phyloP scores from a whole-genome alignment of 2,329 filamentous ascomycete species.

The Ceratocystis colombiana region DNA sequence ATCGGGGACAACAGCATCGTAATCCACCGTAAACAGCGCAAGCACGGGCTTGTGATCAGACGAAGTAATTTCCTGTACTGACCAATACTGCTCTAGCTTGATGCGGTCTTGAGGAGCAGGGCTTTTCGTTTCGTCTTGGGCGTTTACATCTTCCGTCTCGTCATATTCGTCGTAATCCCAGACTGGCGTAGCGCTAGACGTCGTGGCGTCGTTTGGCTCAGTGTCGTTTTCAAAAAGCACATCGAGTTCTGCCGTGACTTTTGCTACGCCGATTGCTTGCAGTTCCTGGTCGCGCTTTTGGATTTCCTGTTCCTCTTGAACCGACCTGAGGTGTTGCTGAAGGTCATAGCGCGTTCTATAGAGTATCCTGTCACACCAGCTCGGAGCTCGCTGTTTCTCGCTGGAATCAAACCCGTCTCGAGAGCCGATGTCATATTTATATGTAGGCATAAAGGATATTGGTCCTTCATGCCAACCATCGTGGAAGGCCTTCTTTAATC shows the following conservation, averaged over 20 bases:
- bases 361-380: slow-evolving; percentile 93
- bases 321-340: slow-evolving; percentile 52
- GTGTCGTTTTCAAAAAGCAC: slow-evolving; percentile 88
- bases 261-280: slow-evolving; percentile 65
- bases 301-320: slow-evolving; percentile 55
- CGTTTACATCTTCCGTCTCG: slow-evolving; percentile 17
- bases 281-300: slow-evolving; percentile 69
- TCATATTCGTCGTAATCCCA: slow-evolving; percentile 25
- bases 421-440: slow-evolving; percentile 96
- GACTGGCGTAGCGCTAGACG: slow-evolving; percentile 33
- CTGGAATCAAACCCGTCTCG: slow-evolving; percentile 88
- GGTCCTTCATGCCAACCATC: slow-evolving; percentile 86
- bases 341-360: slow-evolving; percentile 68
- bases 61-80: slow-evolving; percentile 79
- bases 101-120: slow-evolving; percentile 33
- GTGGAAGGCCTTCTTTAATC: slow-evolving; percentile 67
- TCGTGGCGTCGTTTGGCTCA: slow-evolving; percentile 54
- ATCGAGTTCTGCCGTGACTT: slow-evolving; percentile 64
- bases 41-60: slow-evolving; percentile 92
- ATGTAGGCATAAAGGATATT: slow-evolving; percentile 83
- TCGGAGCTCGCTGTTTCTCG: slow-evolving; percentile 84
- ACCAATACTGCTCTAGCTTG: slow-evolving; percentile 59
- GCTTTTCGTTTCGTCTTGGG: not conserved
- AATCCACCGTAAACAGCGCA: slow-evolving; percentile 72
- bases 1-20: slow-evolving; percentile 75